Evolutionary conservation across 192 early-diverging fungal genomes (phyloP).

Genomic region (Podila horticola): DNA sequence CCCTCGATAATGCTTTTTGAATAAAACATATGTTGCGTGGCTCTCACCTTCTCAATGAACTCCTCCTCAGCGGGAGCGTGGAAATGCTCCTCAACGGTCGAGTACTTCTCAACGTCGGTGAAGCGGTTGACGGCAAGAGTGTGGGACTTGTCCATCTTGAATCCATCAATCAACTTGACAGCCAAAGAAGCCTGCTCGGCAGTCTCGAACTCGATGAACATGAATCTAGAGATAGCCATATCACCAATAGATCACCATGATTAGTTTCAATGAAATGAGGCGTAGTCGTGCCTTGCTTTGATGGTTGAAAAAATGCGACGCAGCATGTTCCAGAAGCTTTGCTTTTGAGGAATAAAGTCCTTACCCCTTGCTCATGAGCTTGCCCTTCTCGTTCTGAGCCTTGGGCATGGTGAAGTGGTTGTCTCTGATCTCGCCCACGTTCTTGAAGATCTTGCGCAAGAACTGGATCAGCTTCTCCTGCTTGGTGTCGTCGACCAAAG

Average conservation of each 20-base stretch:
- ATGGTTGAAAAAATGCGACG: background rate
- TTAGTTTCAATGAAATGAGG: background rate
- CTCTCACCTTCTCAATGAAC: slow-evolving; percentile 68
- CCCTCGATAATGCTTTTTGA: too few species aligned
- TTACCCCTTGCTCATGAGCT: slow-evolving; percentile 84
- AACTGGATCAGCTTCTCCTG: slow-evolving; percentile 82
- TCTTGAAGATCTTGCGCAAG: slow-evolving; percentile 83
- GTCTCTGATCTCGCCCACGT: slow-evolving; percentile 83
- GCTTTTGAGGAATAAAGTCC: background rate
- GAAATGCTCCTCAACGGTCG: slow-evolving; percentile 77
- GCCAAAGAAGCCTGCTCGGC: slow-evolving; percentile 83
- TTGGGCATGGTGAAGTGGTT: slow-evolving; percentile 91
- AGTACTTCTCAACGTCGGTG: slow-evolving; percentile 91
- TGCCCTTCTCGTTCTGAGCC: slow-evolving; percentile 71
- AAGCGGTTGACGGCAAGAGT: slow-evolving; percentile 87
- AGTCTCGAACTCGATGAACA: slow-evolving; percentile 95
- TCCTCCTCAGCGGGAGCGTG: slow-evolving; percentile 78
- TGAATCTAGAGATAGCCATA: slow-evolving; percentile 61
- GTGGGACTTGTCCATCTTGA: slow-evolving; percentile 85
- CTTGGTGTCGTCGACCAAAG: slow-evolving; percentile 88
- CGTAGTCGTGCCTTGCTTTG: background rate
- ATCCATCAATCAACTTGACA: slow-evolving; percentile 79
- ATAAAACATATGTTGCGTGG: too few species aligned
- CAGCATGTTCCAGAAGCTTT: background rate
- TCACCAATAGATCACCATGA: too few species aligned